Evolutionary conservation across 169 alveolate species (phyloP).

Genomic region (Perkinsus olseni): DNA sequence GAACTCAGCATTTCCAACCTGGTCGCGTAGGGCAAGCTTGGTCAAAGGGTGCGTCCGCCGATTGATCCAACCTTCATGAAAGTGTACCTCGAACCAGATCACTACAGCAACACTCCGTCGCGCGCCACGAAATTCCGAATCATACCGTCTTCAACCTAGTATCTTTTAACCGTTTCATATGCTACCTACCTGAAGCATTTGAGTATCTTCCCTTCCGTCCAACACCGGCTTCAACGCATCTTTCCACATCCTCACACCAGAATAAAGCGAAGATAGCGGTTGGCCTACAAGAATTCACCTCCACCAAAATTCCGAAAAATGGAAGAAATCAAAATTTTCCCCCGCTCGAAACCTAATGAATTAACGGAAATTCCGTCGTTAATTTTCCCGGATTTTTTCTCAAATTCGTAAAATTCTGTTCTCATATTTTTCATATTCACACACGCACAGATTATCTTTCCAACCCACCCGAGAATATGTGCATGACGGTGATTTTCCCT

Average conservation of each 20-base stretch:
- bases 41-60: background rate
- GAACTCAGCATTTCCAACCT: background rate
- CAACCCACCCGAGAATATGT: background rate
- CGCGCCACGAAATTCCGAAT: background rate
- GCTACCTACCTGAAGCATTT: background rate
- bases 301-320: too few relatives aligned
- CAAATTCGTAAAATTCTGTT: background rate
- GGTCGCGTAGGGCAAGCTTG: background rate
- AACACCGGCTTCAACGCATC: background rate
- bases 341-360: too few relatives aligned
- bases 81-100: too few relatives aligned
- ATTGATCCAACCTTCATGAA: background rate
- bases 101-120: background rate
- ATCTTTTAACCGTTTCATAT: too few relatives aligned
- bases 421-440: background rate
- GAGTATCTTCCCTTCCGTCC: background rate
- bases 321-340: too few relatives aligned
- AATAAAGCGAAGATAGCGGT: background rate
- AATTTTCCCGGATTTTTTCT: too few relatives aligned
- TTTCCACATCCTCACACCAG: background rate
- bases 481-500: background rate
- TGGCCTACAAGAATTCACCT: background rate
- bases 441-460: too few relatives aligned
- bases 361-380: too few relatives aligned
- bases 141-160: too few relatives aligned